phyloP scores from a whole-genome alignment of 768 basidiomycete genomes.

The Peribolospora kevripleyi region DNA sequence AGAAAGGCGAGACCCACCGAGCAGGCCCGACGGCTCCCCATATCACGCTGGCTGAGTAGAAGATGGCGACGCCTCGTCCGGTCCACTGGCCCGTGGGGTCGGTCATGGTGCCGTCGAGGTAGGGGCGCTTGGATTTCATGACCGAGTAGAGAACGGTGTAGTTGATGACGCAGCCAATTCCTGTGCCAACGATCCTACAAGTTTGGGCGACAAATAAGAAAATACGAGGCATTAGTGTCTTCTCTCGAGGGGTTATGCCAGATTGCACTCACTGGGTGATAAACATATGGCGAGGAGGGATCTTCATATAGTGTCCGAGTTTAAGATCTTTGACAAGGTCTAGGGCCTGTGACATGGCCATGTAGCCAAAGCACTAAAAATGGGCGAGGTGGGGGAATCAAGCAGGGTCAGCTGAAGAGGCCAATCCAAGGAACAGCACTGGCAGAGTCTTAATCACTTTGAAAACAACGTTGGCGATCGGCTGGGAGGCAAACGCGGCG shows the following conservation, averaged over 20 bases:
- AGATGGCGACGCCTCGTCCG: neutral
- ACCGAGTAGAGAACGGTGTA: conserved; percentile 4
- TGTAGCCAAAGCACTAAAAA: conserved; percentile 12
- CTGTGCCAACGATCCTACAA: no score
- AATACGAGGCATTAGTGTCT: neutral
- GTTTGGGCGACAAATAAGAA: neutral
- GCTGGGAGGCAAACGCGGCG: neutral
- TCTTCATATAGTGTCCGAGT: conserved; percentile 13
- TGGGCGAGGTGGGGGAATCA: neutral
- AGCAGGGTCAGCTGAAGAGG: no score
- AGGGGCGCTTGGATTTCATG: conserved; percentile 14
- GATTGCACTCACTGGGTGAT: conserved; percentile 7
- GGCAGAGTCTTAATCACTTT: conserved; percentile 2
- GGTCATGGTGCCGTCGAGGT: conserved; percentile 14
- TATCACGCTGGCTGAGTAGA: conserved; percentile 9
- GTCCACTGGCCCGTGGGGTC: neutral
- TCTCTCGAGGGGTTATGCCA: neutral
- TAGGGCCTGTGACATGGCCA: conserved; percentile 11
- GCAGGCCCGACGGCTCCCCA: neutral
- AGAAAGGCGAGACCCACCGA: neutral
- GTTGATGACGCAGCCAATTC: conserved; percentile 3
- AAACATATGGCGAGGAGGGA: conserved; percentile 14
- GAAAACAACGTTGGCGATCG: conserved; percentile 16
- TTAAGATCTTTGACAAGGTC: conserved; percentile 15
- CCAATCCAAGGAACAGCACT: no score